phyloP scores from a whole-genome alignment of 306 rosid genomes.

The Castanopsis chinensis region DNA sequence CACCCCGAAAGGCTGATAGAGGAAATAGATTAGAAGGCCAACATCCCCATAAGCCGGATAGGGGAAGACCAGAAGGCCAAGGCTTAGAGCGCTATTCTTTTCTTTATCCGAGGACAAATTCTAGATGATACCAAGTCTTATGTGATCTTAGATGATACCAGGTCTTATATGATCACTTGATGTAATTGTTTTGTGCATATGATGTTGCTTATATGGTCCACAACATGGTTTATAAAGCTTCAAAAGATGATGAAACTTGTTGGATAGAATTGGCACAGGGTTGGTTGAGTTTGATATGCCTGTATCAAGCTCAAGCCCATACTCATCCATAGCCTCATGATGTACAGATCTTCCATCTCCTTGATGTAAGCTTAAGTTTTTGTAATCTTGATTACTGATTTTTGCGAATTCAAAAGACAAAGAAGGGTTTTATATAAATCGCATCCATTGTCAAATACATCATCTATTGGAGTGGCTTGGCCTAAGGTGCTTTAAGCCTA shows the following conservation, averaged over 20 bases:
- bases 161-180: slow-evolving; percentile 8
- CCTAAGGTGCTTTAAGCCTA: slow-evolving; percentile 25
- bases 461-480: slow-evolving; percentile 27
- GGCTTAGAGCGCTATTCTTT: slow-evolving; percentile 26
- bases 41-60: slow-evolving; percentile 36
- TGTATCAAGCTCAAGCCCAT: slow-evolving; percentile 1
- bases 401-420: slow-evolving; percentile 21
- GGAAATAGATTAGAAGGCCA: slow-evolving; percentile 36
- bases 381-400: slow-evolving; percentile 25
- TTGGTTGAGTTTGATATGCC: slow-evolving; percentile 2
- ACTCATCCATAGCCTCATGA: slow-evolving; percentile 19
- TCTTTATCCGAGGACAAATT: slow-evolving; percentile 19
- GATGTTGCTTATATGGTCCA: slow-evolving; percentile 28
- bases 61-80: slow-evolving; percentile 62
- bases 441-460: slow-evolving; percentile 21
- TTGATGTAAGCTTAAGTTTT: slow-evolving; percentile 22
- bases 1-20: slow-evolving; percentile 38
- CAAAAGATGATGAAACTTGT: slow-evolving; percentile 22
- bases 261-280: slow-evolving; percentile 25
- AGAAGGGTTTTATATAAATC: slow-evolving; percentile 31
- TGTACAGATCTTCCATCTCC: slow-evolving; percentile 32
- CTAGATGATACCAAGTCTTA: slow-evolving; percentile 24
- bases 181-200: slow-evolving; percentile 13
- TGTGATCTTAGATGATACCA: too few species aligned
- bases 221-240: slow-evolving; percentile 15